phyloP scores from a whole-genome alignment of 1,284 basidiomycete genomes.

The Baeospora myosura region DNA sequence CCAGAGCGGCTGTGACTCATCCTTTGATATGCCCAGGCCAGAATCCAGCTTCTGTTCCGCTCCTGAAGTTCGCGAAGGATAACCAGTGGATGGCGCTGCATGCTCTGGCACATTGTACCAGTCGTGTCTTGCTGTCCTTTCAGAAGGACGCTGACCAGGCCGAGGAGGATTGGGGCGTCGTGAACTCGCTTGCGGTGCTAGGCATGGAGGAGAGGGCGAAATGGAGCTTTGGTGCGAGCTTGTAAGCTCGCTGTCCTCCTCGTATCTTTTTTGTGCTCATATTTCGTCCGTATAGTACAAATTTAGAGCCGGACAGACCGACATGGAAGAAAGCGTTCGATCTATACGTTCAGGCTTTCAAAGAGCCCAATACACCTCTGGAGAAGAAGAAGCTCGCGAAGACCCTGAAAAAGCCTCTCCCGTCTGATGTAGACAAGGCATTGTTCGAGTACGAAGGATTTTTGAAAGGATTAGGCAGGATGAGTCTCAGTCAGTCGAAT shows the following conservation, averaged over 20 bases:
- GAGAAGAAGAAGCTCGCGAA: constrained; percentile 53
- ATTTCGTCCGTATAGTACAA: neutral
- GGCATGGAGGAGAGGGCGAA: constrained; percentile 64
- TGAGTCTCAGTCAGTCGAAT: constrained; percentile 65
- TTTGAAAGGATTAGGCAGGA: constrained; percentile 67
- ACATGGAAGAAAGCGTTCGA: constrained; percentile 58
- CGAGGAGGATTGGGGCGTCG: constrained; percentile 41
- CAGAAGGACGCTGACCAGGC: constrained; percentile 40
- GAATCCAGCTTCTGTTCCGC: constrained; percentile 59
- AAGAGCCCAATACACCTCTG: constrained; percentile 35
- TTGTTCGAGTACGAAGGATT: constrained; percentile 75
- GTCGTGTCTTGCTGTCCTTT: constrained; percentile 51
- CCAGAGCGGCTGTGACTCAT: constrained; percentile 56
- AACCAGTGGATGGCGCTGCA: constrained; percentile 71
- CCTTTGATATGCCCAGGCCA: constrained; percentile 67
- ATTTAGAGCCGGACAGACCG: constrained; percentile 46
- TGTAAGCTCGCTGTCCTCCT: no score
- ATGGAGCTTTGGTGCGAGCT: no score
- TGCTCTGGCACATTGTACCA: constrained; percentile 60
- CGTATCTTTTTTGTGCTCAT: no score
- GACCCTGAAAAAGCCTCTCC: constrained; percentile 50
- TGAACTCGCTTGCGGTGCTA: constrained; percentile 49
- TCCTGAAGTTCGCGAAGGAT: constrained; percentile 54
- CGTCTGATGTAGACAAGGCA: constrained; percentile 41
- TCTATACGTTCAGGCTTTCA: constrained; percentile 53